Evolutionary conservation across 2,329 filamentous ascomycete genomes (phyloP), one percentile per base, ranked within the genome.

Genomic region (Beauveria medogensis): DNA sequence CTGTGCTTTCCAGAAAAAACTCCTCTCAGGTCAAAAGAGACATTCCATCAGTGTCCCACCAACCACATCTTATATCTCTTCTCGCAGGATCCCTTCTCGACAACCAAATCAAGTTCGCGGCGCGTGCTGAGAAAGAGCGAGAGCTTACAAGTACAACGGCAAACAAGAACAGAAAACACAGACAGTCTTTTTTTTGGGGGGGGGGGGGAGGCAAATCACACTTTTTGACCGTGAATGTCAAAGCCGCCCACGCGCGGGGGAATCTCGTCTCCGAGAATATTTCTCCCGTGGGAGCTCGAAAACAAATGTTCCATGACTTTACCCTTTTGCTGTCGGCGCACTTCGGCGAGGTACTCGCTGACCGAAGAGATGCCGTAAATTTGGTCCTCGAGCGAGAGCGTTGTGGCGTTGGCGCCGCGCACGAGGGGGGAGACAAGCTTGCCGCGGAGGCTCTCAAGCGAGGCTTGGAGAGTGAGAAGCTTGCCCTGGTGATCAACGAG

Each of bases 341-440:
- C 85, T 9, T 81, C 83, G 64, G 88, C 87, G 10, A 97, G 80
- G 70, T 95, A 90, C 14, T 82, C 81, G 67, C 92, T 90, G 3
- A 91, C 92, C 26, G 89, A 87, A 67, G 91, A 88, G 22, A 97
- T 74, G 5, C 93, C 92, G 50, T 80, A 80, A 66, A 97, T 91
- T 77, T 97, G 93, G 68, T 92, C 90, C 63, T 93, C 90, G 20
- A 97, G 81, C 1, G 86, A 86, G 20, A 93, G 78, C 28, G 18
- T 37, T 2, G 48, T 51, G 48, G 85, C 89, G 64, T 85, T 90
- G 14, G 78, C 80, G 59, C 86, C 85, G 50, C 90, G 79, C 22
- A 97, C 89, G 3, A 97, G 80, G 18, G 93, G 93, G 58, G 86
- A 90, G 46, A 96, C 89, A 20, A 97, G 81, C 71, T 92, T 94